Evolutionary conservation across 208 protist genomes (phyloP).

Genomic region (Acanthamoeba castellanii): DNA sequence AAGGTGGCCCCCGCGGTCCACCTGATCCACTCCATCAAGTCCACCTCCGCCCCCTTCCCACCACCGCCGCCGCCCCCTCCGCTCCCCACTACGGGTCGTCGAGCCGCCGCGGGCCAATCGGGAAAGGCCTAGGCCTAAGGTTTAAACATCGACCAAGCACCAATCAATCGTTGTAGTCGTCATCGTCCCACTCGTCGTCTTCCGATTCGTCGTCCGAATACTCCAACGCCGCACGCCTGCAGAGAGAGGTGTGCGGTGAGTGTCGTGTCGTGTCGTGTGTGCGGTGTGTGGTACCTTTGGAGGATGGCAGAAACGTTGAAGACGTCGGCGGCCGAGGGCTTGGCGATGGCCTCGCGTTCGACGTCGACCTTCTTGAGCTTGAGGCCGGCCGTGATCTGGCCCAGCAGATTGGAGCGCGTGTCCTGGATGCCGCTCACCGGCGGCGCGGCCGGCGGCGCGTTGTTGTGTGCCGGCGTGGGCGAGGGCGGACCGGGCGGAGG

Average conservation of each 20-base stretch:
- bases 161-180: slow-evolving; percentile 74
- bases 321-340: not conserved
- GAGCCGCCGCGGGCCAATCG: too few species aligned
- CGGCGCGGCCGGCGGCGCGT: not conserved
- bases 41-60: not conserved
- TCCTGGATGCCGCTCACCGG: slow-evolving; percentile 47
- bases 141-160: too few species aligned
- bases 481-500: slow-evolving; percentile 12
- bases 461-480: not conserved
- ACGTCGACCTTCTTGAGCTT: slow-evolving; percentile 64
- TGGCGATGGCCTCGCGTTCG: not conserved
- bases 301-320: slow-evolving; percentile 79
- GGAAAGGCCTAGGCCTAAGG: too few species aligned
- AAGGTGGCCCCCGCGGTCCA: slow-evolving; percentile 59
- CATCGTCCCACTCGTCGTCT: slow-evolving; percentile 71
- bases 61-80: not conserved
- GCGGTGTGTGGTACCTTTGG: not conserved
- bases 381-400: slow-evolving; percentile 45
- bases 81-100: too few species aligned
- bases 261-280: too few species aligned
- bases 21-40: slow-evolving; percentile 56
- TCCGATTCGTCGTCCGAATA: slow-evolving; percentile 63
- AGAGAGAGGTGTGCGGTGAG: too few species aligned
- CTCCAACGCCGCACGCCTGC: slow-evolving; percentile 78
- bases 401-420: slow-evolving; percentile 36